Evolutionary conservation across 331 rosid genomes (phyloP), one percentile per base, ranked within the genome.

Genomic region (Dryas integrifolia): DNA sequence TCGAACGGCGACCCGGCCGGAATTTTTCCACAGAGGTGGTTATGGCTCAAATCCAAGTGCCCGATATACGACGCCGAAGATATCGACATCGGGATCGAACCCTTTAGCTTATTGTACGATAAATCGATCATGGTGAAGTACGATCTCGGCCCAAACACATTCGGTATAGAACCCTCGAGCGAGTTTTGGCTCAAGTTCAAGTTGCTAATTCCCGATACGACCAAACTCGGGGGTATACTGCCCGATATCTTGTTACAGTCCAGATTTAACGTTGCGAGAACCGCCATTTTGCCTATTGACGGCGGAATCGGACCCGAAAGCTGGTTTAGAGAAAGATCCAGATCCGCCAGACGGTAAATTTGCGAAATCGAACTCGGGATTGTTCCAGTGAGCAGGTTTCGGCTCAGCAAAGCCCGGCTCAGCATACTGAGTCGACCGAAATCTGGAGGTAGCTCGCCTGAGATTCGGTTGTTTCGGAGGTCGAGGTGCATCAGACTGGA

Each of bases 21-120:
- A 53, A 95, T 92, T 41, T 53, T 67, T 1, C 99, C 99, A 70
- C 99, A 95, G 0, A 95, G 80, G 47, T 87, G 97, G 81, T 95
- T 95, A 49, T 95, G 92, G 80, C 99, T 95, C 83, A 95, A 86
- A 80, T 95, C 99, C 86, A 95, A 67, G 70, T 95, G 99, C 0
- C 99, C 99, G 49, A 95, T 74, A 52, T 53, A 95, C 2, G 96
- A 80, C 11, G 98, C 96, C 2, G 44, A 45, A 4, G 86, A 51
- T 2, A 92, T 75, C 0, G 99, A 84, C 43, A 77, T 79, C 0
- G 99, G 99, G 6, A 95, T 87, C 13, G 71, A 0, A 2, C 99
- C 99, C 35, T 69, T 82, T 1, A 95, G 77, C 0, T 65, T 78
- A 13, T 95, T 95, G 66, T 79, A 82, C 8, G 98, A 85, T 48